Evolutionary conservation across 2,329 filamentous ascomycete genomes (phyloP), one percentile per base, ranked within the genome.

Genomic region (Annulohypoxylon truncatum): DNA sequence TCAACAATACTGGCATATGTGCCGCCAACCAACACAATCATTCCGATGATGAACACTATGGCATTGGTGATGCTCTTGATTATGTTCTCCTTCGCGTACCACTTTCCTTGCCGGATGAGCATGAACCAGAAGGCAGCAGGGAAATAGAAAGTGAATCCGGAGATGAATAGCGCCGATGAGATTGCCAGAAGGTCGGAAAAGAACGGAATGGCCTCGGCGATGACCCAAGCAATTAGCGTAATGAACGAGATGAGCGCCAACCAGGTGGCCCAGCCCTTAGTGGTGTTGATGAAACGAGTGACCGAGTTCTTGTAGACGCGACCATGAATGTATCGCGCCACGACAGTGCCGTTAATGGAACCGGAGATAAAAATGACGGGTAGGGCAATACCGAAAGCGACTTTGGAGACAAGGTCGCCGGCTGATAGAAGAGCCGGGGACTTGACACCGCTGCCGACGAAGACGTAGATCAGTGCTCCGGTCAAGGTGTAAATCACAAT

Each of bases 141-240:
- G 71, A 78, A 75, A 72, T 78, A 77, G 62, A 78, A 76, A 28
- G 76, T 76, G 71, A 82, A 83, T n/a, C 80, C 81, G 9, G 83
- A 84, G 71, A 85, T 78, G 74, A 85, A 85, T 28, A 85, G 80
- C 1, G 82, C 79, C 1, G 83, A 84, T 50, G 76, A 81, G 73
- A 85, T 82, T 60, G 82, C 81, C n/a, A 94, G 79, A 46, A 94
- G 80, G 52, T 90, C 83, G 67, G 86, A 87, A 80, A 94, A 94
- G 75, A 90, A 89, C 2, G 92, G 92, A 46, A 94, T 90, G 0
- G 89, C 86, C 73, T 91, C 87, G 12, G 91, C 90, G 69, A 94
- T 89, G 70, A 93, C 76, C 84, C 89, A 94, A 3, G 89, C 89
- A 10, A 91, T 56, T 9, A 90, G 54, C 80, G 90, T 93, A 44